Conservation (phyloP, 306 rosid species). For the Inga leiocalycina region DNA sequence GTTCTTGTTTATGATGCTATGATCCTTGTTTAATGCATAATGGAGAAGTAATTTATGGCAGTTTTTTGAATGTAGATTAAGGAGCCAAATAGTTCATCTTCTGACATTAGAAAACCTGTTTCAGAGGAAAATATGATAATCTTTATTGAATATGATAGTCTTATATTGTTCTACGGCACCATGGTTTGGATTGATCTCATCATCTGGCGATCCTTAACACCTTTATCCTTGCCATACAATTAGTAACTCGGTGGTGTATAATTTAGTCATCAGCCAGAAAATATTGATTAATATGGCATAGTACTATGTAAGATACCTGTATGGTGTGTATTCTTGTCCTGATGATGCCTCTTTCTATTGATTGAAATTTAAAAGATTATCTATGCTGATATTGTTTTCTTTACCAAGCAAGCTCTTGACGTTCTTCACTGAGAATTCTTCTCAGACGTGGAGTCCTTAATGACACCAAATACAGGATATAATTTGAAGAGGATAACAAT, state of each 20-base stretch:
- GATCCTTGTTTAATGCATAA: neutral
- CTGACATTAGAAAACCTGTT: neutral
- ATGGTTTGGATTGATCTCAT: constrained; percentile 18
- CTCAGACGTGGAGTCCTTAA: neutral
- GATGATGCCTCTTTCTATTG: neutral
- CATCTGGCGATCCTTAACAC: neutral
- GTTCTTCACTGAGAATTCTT: neutral
- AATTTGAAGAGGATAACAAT: neutral
- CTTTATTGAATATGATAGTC: neutral
- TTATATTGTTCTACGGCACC: neutral
- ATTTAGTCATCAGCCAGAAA: neutral
- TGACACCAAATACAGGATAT: neutral
- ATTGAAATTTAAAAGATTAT: neutral
- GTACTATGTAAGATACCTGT: neutral
- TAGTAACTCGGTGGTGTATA: neutral
- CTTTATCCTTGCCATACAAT: constrained; percentile 5
- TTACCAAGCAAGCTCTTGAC: neutral
- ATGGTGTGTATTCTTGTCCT: neutral
- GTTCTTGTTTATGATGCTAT: neutral
- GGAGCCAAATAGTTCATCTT: neutral
- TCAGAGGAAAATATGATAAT: neutral
- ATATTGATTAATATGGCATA: neutral
- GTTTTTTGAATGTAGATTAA: constrained; percentile 5
- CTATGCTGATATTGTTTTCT: neutral
- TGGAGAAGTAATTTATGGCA: neutral